Conservation (phyloP, 345 rosid species). For the Eucalyptus coolabah region DNA sequence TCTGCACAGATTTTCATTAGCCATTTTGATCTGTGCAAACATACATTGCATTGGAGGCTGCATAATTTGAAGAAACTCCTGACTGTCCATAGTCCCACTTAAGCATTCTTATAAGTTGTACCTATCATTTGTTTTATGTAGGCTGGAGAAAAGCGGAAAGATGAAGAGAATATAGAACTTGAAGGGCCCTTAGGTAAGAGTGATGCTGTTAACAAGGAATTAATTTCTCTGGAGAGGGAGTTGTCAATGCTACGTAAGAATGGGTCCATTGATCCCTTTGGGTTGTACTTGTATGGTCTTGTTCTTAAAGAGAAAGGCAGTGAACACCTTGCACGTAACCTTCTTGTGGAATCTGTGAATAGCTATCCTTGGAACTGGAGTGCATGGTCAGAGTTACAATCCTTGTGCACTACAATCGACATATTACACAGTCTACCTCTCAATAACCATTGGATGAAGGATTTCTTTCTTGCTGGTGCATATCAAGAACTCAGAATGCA, state of each 20-base stretch:
- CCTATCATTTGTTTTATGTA: conserved; percentile 3
- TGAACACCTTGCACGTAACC: conserved; percentile 56
- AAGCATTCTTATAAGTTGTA: not conserved
- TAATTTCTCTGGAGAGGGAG: conserved; percentile 76
- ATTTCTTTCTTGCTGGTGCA: conserved; percentile 79
- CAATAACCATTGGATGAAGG: conserved; percentile 94
- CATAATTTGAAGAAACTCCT: not conserved
- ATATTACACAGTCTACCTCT: conserved; percentile 63
- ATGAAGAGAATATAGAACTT: conserved; percentile 88
- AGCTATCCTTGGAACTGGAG: conserved; percentile 98
- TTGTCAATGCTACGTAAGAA: conserved; percentile 55
- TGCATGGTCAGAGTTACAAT: conserved; percentile 97
- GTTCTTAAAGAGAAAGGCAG: conserved; percentile 88
- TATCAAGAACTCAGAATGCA: conserved; percentile 93
- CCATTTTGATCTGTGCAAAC: not conserved
- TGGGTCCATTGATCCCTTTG: conserved; percentile 72
- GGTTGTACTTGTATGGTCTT: conserved; percentile 76
- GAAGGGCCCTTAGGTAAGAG: conserved; percentile 84
- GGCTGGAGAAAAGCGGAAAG: conserved; percentile 98
- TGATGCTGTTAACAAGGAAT: conserved; percentile 63
- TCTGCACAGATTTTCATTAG: not conserved
- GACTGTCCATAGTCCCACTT: not conserved
- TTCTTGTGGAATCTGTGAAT: conserved; percentile 85
- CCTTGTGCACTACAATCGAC: conserved; percentile 61
- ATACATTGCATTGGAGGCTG: not conserved